phyloP scores from a whole-genome alignment of 768 basidiomycete species.

The Candolleomyces eurysporus region DNA sequence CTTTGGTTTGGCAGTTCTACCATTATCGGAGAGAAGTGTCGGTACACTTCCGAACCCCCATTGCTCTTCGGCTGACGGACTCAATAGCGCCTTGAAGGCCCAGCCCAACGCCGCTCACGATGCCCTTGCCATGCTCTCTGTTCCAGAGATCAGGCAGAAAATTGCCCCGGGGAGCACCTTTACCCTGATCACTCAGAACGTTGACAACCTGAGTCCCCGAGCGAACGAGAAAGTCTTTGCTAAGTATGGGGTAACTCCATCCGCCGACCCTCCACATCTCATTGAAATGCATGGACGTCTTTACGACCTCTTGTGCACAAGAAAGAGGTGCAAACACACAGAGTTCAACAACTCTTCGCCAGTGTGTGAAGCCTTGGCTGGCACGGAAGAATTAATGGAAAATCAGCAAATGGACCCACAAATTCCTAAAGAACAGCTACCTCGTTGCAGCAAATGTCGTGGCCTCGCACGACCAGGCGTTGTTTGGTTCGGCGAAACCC shows the following conservation, averaged over 20 bases:
- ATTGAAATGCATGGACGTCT: slow-evolving; percentile 66
- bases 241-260: slow-evolving; percentile 8
- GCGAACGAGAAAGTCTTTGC: slow-evolving; percentile 31
- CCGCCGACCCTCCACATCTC: slow-evolving; percentile 24
- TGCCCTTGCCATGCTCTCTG: slow-evolving; percentile 45
- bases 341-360: slow-evolving; percentile 42
- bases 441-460: slow-evolving; percentile 42
- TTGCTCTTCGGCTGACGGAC: slow-evolving; percentile 10
- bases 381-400: slow-evolving; percentile 41
- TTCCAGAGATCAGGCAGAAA: slow-evolving; percentile 32
- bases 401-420: slow-evolving; percentile 31
- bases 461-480: slow-evolving; percentile 49
- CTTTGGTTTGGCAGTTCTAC: slow-evolving; percentile 63
- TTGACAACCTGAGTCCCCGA: slow-evolving; percentile 50
- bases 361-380: slow-evolving; percentile 42
- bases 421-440: slow-evolving; percentile 39
- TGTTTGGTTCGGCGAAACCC: slow-evolving; percentile 57
- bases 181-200: slow-evolving; percentile 58
- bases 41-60: slow-evolving; percentile 11
- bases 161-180: slow-evolving; percentile 45
- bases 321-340: slow-evolving; percentile 33
- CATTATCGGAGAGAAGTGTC: slow-evolving; percentile 58
- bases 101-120: slow-evolving; percentile 56
- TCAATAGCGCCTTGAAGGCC: slow-evolving; percentile 42
- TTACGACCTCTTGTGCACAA: slow-evolving; percentile 53